Base-by-base conservation (phyloP, 352 stramenopile species). In the Pythium dissimile region DNA sequence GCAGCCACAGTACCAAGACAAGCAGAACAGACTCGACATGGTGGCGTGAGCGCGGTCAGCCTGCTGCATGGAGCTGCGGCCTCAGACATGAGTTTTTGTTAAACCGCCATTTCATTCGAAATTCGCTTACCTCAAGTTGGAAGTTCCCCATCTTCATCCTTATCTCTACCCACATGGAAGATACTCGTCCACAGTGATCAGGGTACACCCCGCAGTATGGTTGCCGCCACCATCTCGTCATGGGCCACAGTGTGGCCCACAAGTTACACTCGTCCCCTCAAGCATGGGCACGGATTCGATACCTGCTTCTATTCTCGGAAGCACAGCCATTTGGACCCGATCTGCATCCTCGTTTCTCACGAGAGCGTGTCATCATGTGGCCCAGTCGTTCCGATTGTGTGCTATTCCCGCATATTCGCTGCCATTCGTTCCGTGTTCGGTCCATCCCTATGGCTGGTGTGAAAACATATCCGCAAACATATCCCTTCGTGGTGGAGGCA, bases 21-120 rank as follows among this genome's bases (percentile, higher is more conserved):
- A 28, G 27, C 13, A 10, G 27, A 34, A n/a, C n/a, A n/a, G n/a
- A n/a, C n/a, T n/a, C n/a, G n/a, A n/a, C n/a, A n/a, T n/a, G n/a
- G n/a, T n/a, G n/a, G n/a, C n/a, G n/a, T n/a, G n/a, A n/a, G n/a
- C n/a, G n/a, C n/a, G n/a, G n/a, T n/a, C n/a, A n/a, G 20, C 43
- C 0, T 56, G 49, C 49, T 56, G 37, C 49, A 56, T 56, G 42
- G 50, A 59, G 52, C 35, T 48, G 50, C 37, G 23, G 23, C 39
- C 39, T 47, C 23, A 26, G 20, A 3, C 4, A 15, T 47, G 18
- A 30, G 18, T 47, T 38, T 38, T n/a, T 41, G 34, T 41, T 41
- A 41, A 41, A 41, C 34, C 12, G 12, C 34, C 34, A 41, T 41
- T 41, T 41, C 34, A 41, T 41, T 41, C 16, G 12, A n/a, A 16